These are phyloP conservation scores for Cymbopogon flexuosus DNA, from an alignment of 202 grass and related monocot genomes.

Conservation along the genomic window DNA sequence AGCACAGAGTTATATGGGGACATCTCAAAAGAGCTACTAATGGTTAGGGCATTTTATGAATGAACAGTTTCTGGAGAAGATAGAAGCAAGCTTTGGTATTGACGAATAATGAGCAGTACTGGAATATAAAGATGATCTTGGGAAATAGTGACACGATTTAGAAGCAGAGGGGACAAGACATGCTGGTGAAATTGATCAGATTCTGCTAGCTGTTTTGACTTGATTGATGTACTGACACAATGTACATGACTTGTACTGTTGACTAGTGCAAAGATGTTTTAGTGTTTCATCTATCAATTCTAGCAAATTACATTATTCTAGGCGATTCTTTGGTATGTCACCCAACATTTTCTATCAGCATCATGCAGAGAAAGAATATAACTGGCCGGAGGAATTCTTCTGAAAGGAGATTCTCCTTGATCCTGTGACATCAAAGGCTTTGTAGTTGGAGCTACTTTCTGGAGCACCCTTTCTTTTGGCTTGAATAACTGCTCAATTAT, in stretches of 20 bases:
- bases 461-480: too few relatives aligned
- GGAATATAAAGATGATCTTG: background rate
- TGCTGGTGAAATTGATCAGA: background rate
- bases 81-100: background rate
- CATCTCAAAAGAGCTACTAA: background rate
- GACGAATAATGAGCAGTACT: background rate
- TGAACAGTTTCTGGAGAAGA: background rate
- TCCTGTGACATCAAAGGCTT: background rate
- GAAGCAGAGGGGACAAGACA: background rate
- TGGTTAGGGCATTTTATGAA: background rate
- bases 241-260: conserved; percentile 14
- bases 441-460: too few relatives aligned
- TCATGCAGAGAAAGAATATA: background rate
- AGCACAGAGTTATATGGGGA: background rate
- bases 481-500: background rate
- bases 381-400: conserved; percentile 19
- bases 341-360: conserved; percentile 10
- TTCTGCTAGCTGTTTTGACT: conserved; percentile 6
- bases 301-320: background rate
- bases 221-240: background rate
- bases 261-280: conserved; percentile 21
- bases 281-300: background rate
- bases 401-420: conserved; percentile 21
- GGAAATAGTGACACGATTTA: background rate
- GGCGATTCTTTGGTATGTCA: conserved; percentile 5